Conservation (phyloP, 768 basidiomycete species). For the Piloderma croceum region DNA sequence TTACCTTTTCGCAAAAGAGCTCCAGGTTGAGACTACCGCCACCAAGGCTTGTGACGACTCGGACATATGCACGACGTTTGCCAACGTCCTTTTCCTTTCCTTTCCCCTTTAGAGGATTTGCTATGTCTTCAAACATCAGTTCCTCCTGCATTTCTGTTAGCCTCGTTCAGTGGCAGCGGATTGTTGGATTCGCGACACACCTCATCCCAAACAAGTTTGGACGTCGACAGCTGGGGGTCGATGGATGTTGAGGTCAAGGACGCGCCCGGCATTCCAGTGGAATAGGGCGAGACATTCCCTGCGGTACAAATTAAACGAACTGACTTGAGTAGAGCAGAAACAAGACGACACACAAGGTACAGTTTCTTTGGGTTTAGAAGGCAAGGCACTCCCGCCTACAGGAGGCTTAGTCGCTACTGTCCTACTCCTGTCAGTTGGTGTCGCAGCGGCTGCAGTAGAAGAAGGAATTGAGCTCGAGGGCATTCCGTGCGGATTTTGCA, state of each 20-base stretch:
- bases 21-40: constrained; percentile 78
- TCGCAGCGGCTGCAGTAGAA: constrained; percentile 19
- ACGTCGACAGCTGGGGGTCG: constrained; percentile 63
- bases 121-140: constrained; percentile 94
- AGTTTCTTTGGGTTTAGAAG: constrained; percentile 46
- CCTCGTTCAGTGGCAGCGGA: background rate
- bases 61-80: constrained; percentile 88
- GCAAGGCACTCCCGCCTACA: constrained; percentile 29
- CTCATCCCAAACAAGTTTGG: constrained; percentile 94
- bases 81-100: constrained; percentile 92
- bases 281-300: constrained; percentile 93
- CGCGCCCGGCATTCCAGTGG: constrained; percentile 84
- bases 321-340: background rate
- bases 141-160: constrained; percentile 73
- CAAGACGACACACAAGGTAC: constrained; percentile 54
- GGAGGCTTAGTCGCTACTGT: constrained; percentile 32
- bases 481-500: constrained; percentile 86
- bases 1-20: constrained; percentile 82
- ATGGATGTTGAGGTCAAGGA: constrained; percentile 91
- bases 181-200: constrained; percentile 28
- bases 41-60: constrained; percentile 93
- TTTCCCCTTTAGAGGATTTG: constrained; percentile 73
- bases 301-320: constrained; percentile 3
- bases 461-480: constrained; percentile 47
- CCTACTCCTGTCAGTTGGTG: constrained; percentile 20